Conservation (phyloP, 2,329 filamentous ascomycete species). For the Purpureocillium takamizusanense region DNA sequence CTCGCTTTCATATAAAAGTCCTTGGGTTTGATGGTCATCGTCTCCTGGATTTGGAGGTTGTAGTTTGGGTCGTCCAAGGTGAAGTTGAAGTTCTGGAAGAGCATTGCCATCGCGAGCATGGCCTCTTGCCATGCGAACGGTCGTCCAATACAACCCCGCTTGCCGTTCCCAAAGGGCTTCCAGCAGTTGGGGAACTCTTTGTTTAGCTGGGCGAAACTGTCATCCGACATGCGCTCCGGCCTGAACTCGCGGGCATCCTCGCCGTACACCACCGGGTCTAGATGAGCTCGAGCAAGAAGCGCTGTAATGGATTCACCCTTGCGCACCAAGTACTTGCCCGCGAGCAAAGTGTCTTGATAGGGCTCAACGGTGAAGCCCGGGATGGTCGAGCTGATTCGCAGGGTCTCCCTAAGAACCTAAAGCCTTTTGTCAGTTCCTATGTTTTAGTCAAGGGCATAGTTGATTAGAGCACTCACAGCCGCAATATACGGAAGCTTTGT, state of each 20-base stretch:
- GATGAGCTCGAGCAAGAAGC: conserved; percentile 45
- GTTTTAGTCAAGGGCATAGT: too few relatives aligned
- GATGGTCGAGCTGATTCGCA: conserved; percentile 54
- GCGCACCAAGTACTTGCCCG: conserved; percentile 51
- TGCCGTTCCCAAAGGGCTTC: conserved; percentile 70
- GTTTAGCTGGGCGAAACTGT: conserved; percentile 51
- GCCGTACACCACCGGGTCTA: conserved; percentile 56
- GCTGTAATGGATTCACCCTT: conserved; percentile 40
- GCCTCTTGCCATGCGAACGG: conserved; percentile 70
- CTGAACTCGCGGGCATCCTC: conserved; percentile 56
- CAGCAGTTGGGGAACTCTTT: conserved; percentile 53
- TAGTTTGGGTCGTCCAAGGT: conserved; percentile 52
- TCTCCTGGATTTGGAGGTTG: conserved; percentile 42
- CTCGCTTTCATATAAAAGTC: conserved; percentile 53
- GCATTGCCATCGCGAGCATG: conserved; percentile 48
- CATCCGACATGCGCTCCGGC: conserved; percentile 65
- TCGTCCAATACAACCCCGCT: conserved; percentile 62
- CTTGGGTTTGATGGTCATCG: conserved; percentile 54
- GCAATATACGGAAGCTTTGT: conserved; percentile 56
- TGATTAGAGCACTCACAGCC: conserved; percentile 29
- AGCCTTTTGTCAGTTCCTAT: conserved; percentile 2
- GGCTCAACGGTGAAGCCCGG: conserved; percentile 46
- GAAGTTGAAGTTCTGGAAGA: conserved; percentile 67
- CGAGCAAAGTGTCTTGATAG: conserved; percentile 42
- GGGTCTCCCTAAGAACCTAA: conserved; percentile 52